Evolutionary conservation across 306 rosid species (phyloP), one percentile per base, ranked within the genome.

Genomic region (Quercus cerris): DNA sequence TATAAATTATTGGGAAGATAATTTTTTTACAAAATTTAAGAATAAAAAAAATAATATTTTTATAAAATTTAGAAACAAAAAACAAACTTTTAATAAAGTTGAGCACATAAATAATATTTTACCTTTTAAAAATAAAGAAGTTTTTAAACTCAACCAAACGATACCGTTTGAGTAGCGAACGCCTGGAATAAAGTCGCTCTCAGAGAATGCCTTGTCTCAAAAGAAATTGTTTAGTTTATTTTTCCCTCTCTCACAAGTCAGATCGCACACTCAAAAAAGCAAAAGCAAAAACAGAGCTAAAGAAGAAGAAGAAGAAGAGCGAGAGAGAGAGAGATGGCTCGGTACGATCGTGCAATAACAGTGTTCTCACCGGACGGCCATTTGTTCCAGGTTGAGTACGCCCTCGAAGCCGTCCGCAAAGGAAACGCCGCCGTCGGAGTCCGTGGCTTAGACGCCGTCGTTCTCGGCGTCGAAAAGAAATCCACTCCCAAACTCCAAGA

Each of bases 341-440:
- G 91, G 83, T 84, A 86, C 89, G 91, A 88, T 52, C 80, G 91
- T 54, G 91, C 91, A 18, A 86, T 88, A 52, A 88, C 91, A 2
- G 89, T 88, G 15, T 88, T 88, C 75, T 88, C 89, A 5, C 88
- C 91, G 1, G 89, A 88, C 44, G 89, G 91, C 4, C 91, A 88
- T 84, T 78, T 88, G 58, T 86, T 88, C 59, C 91, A 86, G 61
- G 91, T 88, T 46, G 70, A 89, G 69, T 89, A 86, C 83, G 92
- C 90, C 6, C 88, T 86, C 28, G 90, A 89, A 78, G 92, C 90
- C 19, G 92, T 89, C 9, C 92, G 90, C 5, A 89, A 89, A 81
- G 92, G 92, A 13, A 89, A 89, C 78, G 87, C 90, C 71, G 87
- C 90, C 84, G 90, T 89, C 75, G 90, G 92, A 22, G 92, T 89